Conservation (phyloP, 2,329 filamentous ascomycete species). For the Chlorencoelia australis region DNA sequence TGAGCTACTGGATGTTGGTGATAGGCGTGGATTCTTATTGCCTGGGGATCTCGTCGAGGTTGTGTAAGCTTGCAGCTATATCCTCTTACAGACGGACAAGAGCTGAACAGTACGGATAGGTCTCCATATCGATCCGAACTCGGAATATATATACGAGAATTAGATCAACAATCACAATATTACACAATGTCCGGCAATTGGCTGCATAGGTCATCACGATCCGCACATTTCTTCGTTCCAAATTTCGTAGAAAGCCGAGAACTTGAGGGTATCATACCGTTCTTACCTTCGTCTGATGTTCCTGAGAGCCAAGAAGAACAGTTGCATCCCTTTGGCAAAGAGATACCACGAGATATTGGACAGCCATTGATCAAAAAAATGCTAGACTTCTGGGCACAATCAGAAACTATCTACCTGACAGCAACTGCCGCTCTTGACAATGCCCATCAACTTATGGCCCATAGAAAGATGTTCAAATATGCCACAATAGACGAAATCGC, state of each 20-base stretch:
- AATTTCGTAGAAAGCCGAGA: conserved; percentile 33
- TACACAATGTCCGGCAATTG: conserved; percentile 40
- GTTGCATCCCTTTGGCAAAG: conserved; percentile 29
- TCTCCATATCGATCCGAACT: conserved; percentile 26
- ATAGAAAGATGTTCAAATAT: conserved; percentile 32
- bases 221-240: conserved; percentile 35
- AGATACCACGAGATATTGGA: conserved; percentile 36
- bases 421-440: conserved; percentile 37
- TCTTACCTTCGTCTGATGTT: conserved; percentile 33
- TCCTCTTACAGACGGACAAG: background rate
- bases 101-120: conserved; percentile 4
- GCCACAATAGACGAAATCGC: conserved; percentile 36
- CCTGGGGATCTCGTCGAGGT: conserved; percentile 28
- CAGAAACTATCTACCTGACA: conserved; percentile 37
- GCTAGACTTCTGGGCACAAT: conserved; percentile 32
- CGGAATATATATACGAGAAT: conserved; percentile 37
- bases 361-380: conserved; percentile 35
- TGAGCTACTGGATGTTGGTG: conserved; percentile 37
- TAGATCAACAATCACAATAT: conserved; percentile 34
- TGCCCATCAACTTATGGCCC: conserved; percentile 37
- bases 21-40: conserved; percentile 22
- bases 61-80: conserved; percentile 12
- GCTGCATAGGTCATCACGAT: conserved; percentile 28
- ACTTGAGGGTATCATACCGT: conserved; percentile 34
- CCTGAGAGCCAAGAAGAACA: conserved; percentile 27